Evolutionary conservation across 345 rosid species (phyloP).

Genomic region (Salix exigua): DNA sequence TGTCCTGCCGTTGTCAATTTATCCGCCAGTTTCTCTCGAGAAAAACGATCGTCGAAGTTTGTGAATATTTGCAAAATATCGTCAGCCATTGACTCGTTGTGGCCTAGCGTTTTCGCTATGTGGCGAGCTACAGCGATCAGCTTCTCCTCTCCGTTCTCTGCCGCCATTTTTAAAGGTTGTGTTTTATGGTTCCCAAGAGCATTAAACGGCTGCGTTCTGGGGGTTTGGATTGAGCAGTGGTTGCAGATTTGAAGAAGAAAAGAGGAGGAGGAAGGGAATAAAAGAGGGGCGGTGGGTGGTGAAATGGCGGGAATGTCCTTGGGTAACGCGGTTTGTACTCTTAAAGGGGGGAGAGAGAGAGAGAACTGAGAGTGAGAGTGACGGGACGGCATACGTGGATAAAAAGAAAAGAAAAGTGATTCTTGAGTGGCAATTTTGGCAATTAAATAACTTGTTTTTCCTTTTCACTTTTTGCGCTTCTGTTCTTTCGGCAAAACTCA

Average conservation of each 20-base stretch:
- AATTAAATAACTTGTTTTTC: no score
- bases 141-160: slow-evolving; percentile 84
- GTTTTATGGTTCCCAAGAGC: neutral
- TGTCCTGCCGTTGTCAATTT: slow-evolving; percentile 41
- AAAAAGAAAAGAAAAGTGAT: neutral
- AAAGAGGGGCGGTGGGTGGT: no score
- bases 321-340: slow-evolving; percentile 4
- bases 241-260: neutral
- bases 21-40: slow-evolving; percentile 70
- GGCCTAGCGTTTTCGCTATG: slow-evolving; percentile 88
- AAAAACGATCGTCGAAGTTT: slow-evolving; percentile 77
- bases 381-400: no score
- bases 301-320: neutral
- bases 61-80: slow-evolving; percentile 92
- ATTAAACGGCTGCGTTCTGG: neutral
- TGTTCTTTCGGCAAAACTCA: no score
- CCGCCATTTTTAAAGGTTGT: slow-evolving; percentile 20
- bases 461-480: no score
- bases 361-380: neutral
- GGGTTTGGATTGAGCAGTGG: neutral
- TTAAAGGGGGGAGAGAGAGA: neutral
- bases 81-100: slow-evolving; percentile 73
- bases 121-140: slow-evolving; percentile 82
- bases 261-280: neutral
- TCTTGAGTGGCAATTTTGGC: neutral